Percentiles rank a stretch among this genome's conserved stretches.
Conservation (phyloP, 2,329 filamentous ascomycete species). For the Curvularia lunata region DNA sequence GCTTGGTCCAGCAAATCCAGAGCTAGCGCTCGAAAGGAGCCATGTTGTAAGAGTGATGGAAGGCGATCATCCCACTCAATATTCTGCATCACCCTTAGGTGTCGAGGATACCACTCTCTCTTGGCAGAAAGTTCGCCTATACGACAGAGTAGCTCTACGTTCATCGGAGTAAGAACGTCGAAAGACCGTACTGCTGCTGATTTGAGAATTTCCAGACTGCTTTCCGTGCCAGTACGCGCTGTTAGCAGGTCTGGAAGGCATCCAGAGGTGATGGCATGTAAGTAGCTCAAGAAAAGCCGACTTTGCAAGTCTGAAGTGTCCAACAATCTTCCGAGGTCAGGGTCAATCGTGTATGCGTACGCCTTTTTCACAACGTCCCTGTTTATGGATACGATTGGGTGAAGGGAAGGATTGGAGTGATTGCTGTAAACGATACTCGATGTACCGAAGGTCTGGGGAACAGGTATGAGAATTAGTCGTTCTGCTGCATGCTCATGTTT, state of each 20-base stretch:
- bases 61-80: conserved; percentile 53
- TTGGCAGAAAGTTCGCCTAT: conserved; percentile 45
- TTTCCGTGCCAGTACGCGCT: conserved; percentile 60
- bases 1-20: conserved; percentile 35
- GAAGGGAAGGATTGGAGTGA: conserved; percentile 7
- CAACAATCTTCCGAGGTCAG: conserved; percentile 56
- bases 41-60: conserved; percentile 43
- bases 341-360: conserved; percentile 59
- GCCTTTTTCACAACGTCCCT: conserved; percentile 27
- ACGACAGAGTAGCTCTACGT: conserved; percentile 26
- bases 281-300: conserved; percentile 58
- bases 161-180: conserved; percentile 38
- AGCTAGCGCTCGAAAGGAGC: conserved; percentile 30
- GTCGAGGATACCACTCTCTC: conserved; percentile 54
- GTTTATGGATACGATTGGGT: conserved; percentile 23
- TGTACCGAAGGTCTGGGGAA: conserved; percentile 12
- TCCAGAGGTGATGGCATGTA: conserved; percentile 63
- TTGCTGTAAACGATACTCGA: conserved; percentile 15
- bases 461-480: conserved; percentile 50
- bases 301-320: conserved; percentile 60
- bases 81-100: conserved; percentile 53
- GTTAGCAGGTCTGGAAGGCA: conserved; percentile 60
- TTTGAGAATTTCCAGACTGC: conserved; percentile 57
- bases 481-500: conserved; percentile 20
- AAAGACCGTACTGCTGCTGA: conserved; percentile 61